phyloP scores from a whole-genome alignment of 306 rosid genomes.

The Begonia masoniana region DNA sequence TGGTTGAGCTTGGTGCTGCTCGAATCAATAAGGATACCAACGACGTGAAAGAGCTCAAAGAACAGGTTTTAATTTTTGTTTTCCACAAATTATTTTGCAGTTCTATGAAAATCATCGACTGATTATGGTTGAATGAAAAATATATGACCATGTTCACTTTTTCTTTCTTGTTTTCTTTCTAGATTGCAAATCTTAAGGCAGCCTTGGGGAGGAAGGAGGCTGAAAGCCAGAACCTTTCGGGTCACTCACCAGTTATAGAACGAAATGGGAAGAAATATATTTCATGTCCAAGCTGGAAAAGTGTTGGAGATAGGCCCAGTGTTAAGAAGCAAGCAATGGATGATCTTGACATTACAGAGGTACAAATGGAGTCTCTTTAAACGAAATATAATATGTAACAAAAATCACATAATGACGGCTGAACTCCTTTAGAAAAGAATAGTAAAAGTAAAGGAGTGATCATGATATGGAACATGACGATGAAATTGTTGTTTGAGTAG shows the following conservation, averaged over 20 bases:
- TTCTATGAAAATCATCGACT: background rate
- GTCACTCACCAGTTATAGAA: constrained; percentile 23
- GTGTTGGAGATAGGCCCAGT: constrained; percentile 21
- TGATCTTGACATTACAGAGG: constrained; percentile 43
- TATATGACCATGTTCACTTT: too few relatives aligned
- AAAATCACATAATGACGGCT: background rate
- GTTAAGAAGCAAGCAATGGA: constrained; percentile 35
- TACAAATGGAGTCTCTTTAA: constrained; percentile 1
- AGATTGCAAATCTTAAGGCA: constrained; percentile 70
- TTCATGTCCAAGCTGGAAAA: constrained; percentile 26
- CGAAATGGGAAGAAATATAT: constrained; percentile 24
- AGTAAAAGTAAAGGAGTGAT: background rate
- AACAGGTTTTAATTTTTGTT: constrained; percentile 38
- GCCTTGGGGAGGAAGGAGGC: constrained; percentile 65
- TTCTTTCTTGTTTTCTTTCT: constrained; percentile 2
- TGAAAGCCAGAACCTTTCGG: constrained; percentile 28
- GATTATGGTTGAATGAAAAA: too few relatives aligned
- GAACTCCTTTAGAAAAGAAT: background rate
- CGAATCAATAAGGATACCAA: constrained; percentile 49
- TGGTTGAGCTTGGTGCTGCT: constrained; percentile 82
- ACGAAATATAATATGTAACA: too few relatives aligned
- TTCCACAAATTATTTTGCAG: too few relatives aligned
- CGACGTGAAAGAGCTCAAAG: constrained; percentile 79
- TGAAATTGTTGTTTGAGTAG: background rate
- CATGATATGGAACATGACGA: background rate